Evolutionary conservation across 257 asterid species (phyloP).

Genomic region (Phtheirospermum japonicum): DNA sequence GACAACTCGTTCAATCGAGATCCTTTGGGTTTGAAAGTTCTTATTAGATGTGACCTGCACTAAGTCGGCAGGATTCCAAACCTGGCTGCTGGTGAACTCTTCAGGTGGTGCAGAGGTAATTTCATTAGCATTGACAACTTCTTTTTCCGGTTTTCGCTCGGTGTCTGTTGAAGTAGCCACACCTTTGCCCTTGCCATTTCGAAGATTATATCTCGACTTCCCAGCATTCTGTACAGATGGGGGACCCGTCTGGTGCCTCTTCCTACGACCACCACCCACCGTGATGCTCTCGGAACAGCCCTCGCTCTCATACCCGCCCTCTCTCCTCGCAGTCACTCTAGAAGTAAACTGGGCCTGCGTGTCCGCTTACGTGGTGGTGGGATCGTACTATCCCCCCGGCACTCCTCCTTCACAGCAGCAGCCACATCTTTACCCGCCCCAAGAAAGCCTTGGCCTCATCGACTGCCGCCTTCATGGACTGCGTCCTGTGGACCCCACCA

Average conservation of each 20-base stretch:
- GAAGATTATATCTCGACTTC: conserved; percentile 69
- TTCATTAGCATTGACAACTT: conserved; percentile 39
- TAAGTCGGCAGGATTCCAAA: conserved; percentile 30
- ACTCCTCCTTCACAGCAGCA: conserved; percentile 2
- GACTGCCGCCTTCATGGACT: conserved; percentile 58
- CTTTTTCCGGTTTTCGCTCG: conserved; percentile 37
- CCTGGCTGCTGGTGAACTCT: conserved; percentile 35
- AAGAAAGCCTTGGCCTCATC: conserved; percentile 67
- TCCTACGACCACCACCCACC: conserved; percentile 65
- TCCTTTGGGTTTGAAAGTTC: conserved; percentile 33
- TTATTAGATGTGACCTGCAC: conserved; percentile 28
- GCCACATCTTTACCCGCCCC: conserved; percentile 33
- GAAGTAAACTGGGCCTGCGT: conserved; percentile 47
- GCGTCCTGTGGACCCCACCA: conserved; percentile 44
- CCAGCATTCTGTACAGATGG: conserved; percentile 49
- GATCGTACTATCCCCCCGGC: conserved; percentile 42
- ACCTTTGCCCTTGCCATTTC: conserved; percentile 44
- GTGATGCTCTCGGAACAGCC: conserved; percentile 64
- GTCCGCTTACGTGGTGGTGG: conserved; percentile 44
- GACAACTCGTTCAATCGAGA: conserved; percentile 2
- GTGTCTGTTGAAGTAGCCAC: conserved; percentile 43
- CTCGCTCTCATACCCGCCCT: conserved; percentile 63
- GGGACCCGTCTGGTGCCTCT: conserved; percentile 59
- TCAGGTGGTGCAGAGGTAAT: conserved; percentile 42
- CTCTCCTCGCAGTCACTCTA: conserved; percentile 44